Evolutionary conservation across 495 filamentous ascomycete species (phyloP).

Genomic region (Aspergillus leporis): DNA sequence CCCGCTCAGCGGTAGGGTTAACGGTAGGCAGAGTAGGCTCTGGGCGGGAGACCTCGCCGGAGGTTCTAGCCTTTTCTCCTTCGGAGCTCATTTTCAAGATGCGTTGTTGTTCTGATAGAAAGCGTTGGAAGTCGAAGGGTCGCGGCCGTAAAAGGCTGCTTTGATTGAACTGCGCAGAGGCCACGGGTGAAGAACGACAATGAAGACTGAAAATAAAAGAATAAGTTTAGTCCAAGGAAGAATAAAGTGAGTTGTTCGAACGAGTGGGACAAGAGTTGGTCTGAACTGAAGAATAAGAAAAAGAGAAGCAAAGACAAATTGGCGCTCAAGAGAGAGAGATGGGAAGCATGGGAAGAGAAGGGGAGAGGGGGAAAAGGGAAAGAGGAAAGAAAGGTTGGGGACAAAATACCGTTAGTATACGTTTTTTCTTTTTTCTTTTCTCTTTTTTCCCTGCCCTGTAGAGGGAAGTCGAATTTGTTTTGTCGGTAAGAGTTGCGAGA

Average conservation of each 20-base stretch:
- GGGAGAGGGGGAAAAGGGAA: slow-evolving; percentile 12
- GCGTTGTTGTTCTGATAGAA: slow-evolving; percentile 49
- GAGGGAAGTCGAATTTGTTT: not conserved
- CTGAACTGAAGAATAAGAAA: slow-evolving; percentile 16
- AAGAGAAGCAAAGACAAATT: slow-evolving; percentile 9
- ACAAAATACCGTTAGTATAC: slow-evolving; percentile 6
- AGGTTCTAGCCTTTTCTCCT: slow-evolving; percentile 77
- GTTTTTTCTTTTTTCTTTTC: slow-evolving; percentile 1
- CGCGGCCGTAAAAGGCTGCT: slow-evolving; percentile 50
- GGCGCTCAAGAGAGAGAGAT: slow-evolving; percentile 14
- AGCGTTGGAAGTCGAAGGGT: slow-evolving; percentile 53
- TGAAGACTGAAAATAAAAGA: slow-evolving; percentile 22
- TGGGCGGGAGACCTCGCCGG: slow-evolving; percentile 65
- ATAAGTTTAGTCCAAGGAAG: slow-evolving; percentile 8
- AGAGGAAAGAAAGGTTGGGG: slow-evolving; percentile 10
- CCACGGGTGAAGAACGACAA: slow-evolving; percentile 37
- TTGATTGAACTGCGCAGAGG: slow-evolving; percentile 48
- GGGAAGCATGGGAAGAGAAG: slow-evolving; percentile 15
- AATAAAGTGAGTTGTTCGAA: slow-evolving; percentile 23
- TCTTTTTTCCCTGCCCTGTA: slow-evolving; percentile 6
- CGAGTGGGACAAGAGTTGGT: slow-evolving; percentile 35
- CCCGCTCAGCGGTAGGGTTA: slow-evolving; percentile 71
- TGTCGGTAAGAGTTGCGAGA: slow-evolving; percentile 9
- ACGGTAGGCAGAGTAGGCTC: slow-evolving; percentile 74
- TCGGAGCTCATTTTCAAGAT: slow-evolving; percentile 60